Evolutionary conservation across 2,329 filamentous ascomycete species (phyloP), one percentile per base, ranked within the genome.

Genomic region (Proliferodiscus dingleyae): DNA sequence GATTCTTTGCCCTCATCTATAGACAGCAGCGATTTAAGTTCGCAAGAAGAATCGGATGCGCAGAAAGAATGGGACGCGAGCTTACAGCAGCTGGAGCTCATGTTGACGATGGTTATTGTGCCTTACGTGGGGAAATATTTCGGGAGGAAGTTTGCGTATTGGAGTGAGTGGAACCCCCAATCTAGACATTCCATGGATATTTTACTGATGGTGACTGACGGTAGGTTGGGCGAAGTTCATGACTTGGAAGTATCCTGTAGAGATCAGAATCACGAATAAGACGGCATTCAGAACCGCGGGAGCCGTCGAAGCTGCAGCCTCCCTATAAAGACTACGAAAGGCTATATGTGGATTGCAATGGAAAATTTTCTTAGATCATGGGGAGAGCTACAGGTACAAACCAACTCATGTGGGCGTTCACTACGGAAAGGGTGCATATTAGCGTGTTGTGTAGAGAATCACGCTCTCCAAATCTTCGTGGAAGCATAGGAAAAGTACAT

Each of bases 1-100:
- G 79, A 81, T 63, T 83, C 80, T 43, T 72, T 85, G 18, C 80
- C 81, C 18, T 85, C 82, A 44, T 75, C 75, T 41, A 64, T 70
- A 37, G 65, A 68, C 49, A 73, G 68, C 45, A 71, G 71, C 43
- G 80, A 83, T 28, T 59, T 70, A 41, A 72, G 72, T 55, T 73
- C 71, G 24, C 80, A 85, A 40, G 73, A 56, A 49, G 73, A 85
- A 49, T 89, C 86, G 30, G 91, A 97, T 64, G 93, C 93, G 8
- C 91, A 98, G 67, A 79, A 80, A 50, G 91, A 98, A 69, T 98
- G 93, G 93, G 85, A 91, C 60, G 87, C 90, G 61, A 95, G 87
- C 60, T 71, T 98, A 52, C 88, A 96, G 67, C 93, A 98, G 70
- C 70, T 98, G 49, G 89, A 98, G 71, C 74, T 97, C 54, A 74